Base-by-base conservation (phyloP, 2,329 filamentous ascomycete genomes). In the Fusarium compactum region DNA sequence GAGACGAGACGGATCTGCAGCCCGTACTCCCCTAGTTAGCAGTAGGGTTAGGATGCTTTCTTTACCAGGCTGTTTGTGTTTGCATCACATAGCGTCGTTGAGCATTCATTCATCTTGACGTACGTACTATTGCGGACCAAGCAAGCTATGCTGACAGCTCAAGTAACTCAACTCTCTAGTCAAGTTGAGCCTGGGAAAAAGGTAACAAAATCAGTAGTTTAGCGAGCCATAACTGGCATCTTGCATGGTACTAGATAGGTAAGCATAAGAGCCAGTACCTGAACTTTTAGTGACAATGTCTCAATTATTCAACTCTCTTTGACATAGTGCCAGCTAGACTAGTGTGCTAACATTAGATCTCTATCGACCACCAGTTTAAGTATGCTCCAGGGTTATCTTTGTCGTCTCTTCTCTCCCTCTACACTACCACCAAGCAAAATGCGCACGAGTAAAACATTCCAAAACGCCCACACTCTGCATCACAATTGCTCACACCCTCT, bases 1-100 rank as follows among this genome's bases (percentile, higher is more conserved):
- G 72, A 71, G 62, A 58, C 67, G 27, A 71, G 62, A 58, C 67
- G 63, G 64, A 61, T 66, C 62, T 59, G 63, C 48, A 67, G 50
- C 53, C 67, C 61, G 60, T 50, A 32, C 65, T 54, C 59, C 69
- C 43, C 58, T 29, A 46, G 46, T 38, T 38, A 38, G n/a, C 12
- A 38, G 18, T 38, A 18, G 18, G 18, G 34, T 58, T 68, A 48
- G 62, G 67, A 67, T 64, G n/a, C 43, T 25, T 48, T 53, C 56
- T 56, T n/a, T n/a, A 24, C 40, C 34, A 38, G 18, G 18, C 11
- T 57, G 24, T 24, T 24, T n/a, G 34, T 65, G 45, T 58, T 55
- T 70, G 66, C 66, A 67, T 70, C 51, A 45, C 48, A 50, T 45
- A 46, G 48, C 57, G 34, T 50, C 25, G 32, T 40, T 47, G 29